A percentile compares a stretch with the other conserved stretches of the same genome.
phyloP scores from a whole-genome alignment of 164 flowering plant species.

The Paratinospora sagittata region DNA sequence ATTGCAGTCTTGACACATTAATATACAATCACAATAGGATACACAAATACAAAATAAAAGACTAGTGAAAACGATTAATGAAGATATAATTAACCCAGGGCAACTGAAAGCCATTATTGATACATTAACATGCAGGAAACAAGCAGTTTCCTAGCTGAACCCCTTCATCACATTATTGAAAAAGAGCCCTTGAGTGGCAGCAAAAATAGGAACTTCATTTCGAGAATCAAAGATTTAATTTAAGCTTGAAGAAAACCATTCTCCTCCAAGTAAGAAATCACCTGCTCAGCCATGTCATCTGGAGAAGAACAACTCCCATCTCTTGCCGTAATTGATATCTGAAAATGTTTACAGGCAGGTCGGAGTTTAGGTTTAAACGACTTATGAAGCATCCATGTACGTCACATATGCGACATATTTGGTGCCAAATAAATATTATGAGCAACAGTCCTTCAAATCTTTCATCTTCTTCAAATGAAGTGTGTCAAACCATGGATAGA shows the following conservation, averaged over 20 bases:
- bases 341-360: slow-evolving; percentile 14
- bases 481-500: neutral
- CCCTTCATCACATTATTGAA: neutral
- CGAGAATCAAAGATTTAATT: slow-evolving; percentile 13
- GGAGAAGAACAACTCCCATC: slow-evolving; percentile 45
- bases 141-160: neutral
- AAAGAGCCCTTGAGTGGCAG: neutral
- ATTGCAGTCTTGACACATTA: neutral
- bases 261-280: slow-evolving; percentile 62
- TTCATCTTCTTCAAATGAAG: neutral
- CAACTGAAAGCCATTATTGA: slow-evolving; percentile 1
- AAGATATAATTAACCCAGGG: neutral
- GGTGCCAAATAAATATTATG: neutral
- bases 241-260: slow-evolving; percentile 60
- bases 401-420: too few species aligned
- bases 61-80: neutral
- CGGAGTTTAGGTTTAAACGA: too few species aligned
- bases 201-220: neutral
- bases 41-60: neutral
- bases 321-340: slow-evolving; percentile 47
- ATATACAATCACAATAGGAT: neutral
- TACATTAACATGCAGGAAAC: neutral
- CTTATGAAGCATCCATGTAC: neutral
- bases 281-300: slow-evolving; percentile 51
- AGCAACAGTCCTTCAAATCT: neutral